Base-by-base conservation (phyloP, 345 rosid species). In the Aurinia saxatilis region DNA sequence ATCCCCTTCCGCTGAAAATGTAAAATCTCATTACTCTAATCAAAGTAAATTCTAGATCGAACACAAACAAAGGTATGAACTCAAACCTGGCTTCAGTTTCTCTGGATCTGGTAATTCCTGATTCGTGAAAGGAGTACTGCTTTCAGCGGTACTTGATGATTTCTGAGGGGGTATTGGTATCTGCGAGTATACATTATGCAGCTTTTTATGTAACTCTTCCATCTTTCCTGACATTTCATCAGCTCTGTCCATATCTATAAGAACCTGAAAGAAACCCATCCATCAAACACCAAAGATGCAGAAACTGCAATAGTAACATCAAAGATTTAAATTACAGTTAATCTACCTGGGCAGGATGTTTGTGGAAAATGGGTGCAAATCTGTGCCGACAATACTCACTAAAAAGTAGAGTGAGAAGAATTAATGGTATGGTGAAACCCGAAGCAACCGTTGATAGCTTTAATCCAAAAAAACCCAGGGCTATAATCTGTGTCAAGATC, bases 371-470 rank as follows among this genome's bases (percentile, higher is more conserved):
- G 2, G 86, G 91, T 9, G 50, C 64, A 77, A 92, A 89, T 31
- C 98, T 77, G 67, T 81, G 80, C 50, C 93, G 78, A 70, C 98
- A 92, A 42, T 85, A 92, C 75, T 82, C 88, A 33, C 82, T 87
- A 71, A 89, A 92, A 48, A 92, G 81, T 44, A 92, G 78, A 27
- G 95, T 84, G 75, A 80, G 65, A 55, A 87, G 62, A 36, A 92
- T 67, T 29, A 89, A 56, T 1, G 96, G 98, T 68, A 89, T 72
- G 25, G 88, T 87, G 77, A 85, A 87, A 59, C 86, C 81, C 0
- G 90, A 76, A 34, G 91, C 95, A 38, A 87, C 68, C 7, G 95
- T 78, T 25, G 91, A 85, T 18, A 38, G 35, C 65, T 90, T 92
- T 45, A 84, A 42, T 49, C 96, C 96, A 37, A 92, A 92, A 44